Base-by-base conservation (phyloP, 176 grass and related monocot genomes). In the Oryza punctata region DNA sequence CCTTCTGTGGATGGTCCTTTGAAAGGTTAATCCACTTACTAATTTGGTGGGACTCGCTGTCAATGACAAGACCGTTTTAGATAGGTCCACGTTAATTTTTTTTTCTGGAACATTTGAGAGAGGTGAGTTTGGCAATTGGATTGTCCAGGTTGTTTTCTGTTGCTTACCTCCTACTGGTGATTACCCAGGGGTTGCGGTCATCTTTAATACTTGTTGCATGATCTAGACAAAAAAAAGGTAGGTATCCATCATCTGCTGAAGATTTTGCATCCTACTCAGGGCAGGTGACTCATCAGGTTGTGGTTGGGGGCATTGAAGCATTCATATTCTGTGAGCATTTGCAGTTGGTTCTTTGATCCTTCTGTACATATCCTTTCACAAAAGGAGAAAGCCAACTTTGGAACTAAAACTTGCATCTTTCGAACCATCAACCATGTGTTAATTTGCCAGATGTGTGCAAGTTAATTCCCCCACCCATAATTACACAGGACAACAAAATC, bases 341-440 rank as follows among this genome's bases (percentile, higher is more conserved):
- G 25, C 50, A 7, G 49, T 8, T 24, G 13, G 14, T 69, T 46
- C 29, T 44, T 18, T 7, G 9, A 32, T 82, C 66, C 11, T 27
- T 44, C 61, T 65, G 41, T 52, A 26, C 16, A 13, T 47, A 47
- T 7, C 19, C 54, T 60, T 23, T 3, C 21, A 33, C 18, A 16
- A 40, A 79, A 49, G 14, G n/a, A 23, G 29, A 14, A 85, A 57
- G 10, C 10, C 43, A 86, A 80, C 2, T 80, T 74, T 26, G 32
- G 26, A 21, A 54, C 25, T 30, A 77, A 41, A 69, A 77, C 63
- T 16, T 77, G 64, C 45, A 57, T 43, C 35, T 21, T 40, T 3
- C 65, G n/a, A 78, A 70, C 7, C 23, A 27, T 41, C 16, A 78
- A 45, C 11, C 30, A 38, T 41, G 50, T 54, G 5, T 41, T 41